phyloP scores from a whole-genome alignment of 2,329 filamentous ascomycete genomes.

The Akanthomyces dipterigenus region DNA sequence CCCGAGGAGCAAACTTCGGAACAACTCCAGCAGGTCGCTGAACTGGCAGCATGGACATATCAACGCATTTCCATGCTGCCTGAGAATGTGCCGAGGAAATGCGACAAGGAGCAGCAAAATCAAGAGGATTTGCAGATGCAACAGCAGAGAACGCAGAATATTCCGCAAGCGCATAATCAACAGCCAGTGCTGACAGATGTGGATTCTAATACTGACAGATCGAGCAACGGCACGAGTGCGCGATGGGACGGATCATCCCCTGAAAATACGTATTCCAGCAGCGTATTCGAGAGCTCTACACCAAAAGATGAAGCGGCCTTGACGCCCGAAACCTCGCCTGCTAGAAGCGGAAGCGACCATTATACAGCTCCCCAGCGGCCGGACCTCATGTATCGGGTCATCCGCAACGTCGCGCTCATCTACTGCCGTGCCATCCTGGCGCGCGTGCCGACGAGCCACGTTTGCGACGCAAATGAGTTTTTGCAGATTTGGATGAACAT shows the following conservation, averaged over 20 bases:
- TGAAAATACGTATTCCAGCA: constrained; percentile 8
- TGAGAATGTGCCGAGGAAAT: constrained; percentile 18
- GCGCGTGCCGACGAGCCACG: constrained; percentile 34
- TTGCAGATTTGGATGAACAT: constrained; percentile 38
- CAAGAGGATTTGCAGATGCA: constrained; percentile 11
- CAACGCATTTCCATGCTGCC: constrained; percentile 31
- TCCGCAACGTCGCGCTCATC: constrained; percentile 39
- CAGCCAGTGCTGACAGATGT: not conserved
- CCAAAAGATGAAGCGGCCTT: not conserved
- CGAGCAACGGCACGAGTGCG: constrained; percentile 14
- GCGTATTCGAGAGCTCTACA: constrained; percentile 8
- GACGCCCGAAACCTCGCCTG: constrained; percentile 2
- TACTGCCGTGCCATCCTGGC: constrained; percentile 40
- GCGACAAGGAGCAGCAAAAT: not conserved
- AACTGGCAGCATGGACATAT: constrained; percentile 33
- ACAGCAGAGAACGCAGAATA: constrained; percentile 5
- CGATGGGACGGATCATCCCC: constrained; percentile 11
- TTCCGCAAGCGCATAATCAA: not conserved
- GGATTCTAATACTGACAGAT: not conserved
- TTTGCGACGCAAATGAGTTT: constrained; percentile 34
- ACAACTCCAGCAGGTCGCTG: constrained; percentile 32
- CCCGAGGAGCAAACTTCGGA: constrained; percentile 26
- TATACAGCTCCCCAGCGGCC: constrained; percentile 18
- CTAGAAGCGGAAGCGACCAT: constrained; percentile 13
- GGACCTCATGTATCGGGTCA: constrained; percentile 40